Evolutionary conservation across 2,329 filamentous ascomycete genomes (phyloP).

Genomic region (Penicillium olsonii): DNA sequence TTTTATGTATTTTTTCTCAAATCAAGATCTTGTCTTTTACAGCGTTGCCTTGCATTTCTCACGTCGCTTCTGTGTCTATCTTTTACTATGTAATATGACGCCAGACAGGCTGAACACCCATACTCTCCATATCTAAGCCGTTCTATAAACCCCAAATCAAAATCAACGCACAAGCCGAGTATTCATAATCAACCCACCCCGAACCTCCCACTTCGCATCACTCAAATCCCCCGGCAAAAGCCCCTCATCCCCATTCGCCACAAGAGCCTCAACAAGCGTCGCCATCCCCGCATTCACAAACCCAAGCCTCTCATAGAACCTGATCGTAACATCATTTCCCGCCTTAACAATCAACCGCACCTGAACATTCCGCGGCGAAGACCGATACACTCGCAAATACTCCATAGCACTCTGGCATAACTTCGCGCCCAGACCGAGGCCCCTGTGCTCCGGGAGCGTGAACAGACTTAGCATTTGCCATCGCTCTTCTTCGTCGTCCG

Average conservation of each 20-base stretch:
- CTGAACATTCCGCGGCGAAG: constrained; percentile 10
- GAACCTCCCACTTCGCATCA: constrained; percentile 3
- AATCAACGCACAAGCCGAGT: constrained; percentile 1
- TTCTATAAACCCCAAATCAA: too few relatives aligned
- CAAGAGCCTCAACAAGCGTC: constrained; percentile 30
- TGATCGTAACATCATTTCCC: constrained; percentile 22
- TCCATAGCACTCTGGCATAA: constrained; percentile 27
- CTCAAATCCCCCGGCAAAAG: constrained; percentile 25
- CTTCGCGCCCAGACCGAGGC: constrained; percentile 29
- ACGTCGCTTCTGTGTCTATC: too few relatives aligned
- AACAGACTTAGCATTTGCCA: constrained; percentile 36
- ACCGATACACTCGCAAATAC: constrained; percentile 15
- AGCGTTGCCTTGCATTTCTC: too few relatives aligned
- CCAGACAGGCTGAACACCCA: too few relatives aligned
- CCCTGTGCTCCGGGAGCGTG: constrained; percentile 33
- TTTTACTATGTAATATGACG: too few relatives aligned
- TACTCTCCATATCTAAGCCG: too few relatives aligned
- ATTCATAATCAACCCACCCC: constrained; percentile 17
- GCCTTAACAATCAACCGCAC: constrained; percentile 31
- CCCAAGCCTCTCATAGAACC: constrained; percentile 27
- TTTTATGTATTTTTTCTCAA: too few relatives aligned
- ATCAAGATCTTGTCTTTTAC: too few relatives aligned
- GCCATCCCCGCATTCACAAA: constrained; percentile 27
- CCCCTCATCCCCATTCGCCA: constrained; percentile 28
- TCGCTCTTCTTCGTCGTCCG: constrained; percentile 28